Percentiles rank a stretch among this genome's conserved stretches.
Evolutionary conservation across 345 rosid genomes (phyloP).

Genomic region (Brassica incana): DNA sequence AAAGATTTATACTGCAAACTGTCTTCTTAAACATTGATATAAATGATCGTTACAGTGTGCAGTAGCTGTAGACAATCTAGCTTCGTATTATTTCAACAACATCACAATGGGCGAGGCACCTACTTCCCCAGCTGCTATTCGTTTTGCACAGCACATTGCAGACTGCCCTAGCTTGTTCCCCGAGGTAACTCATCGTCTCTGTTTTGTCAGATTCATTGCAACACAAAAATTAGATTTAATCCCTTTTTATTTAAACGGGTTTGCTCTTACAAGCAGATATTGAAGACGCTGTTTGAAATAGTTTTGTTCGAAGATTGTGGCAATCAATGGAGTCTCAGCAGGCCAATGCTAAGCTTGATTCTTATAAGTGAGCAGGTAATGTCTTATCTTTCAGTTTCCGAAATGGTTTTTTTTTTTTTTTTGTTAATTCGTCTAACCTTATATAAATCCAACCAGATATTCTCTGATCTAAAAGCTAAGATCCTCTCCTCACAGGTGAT

Average conservation of each 20-base stretch:
- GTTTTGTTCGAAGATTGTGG: slow-evolving; percentile 95
- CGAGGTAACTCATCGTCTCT: slow-evolving; percentile 56
- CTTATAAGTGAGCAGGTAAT: slow-evolving; percentile 86
- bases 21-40: not conserved
- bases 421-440: slow-evolving; percentile 16
- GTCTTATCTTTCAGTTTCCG: not conserved
- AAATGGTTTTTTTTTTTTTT: no score
- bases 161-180: slow-evolving; percentile 96
- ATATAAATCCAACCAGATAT: slow-evolving; percentile 57
- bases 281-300: slow-evolving; percentile 91
- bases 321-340: slow-evolving; percentile 98
- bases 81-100: slow-evolving; percentile 93
- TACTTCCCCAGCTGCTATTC: slow-evolving; percentile 65
- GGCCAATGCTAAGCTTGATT: slow-evolving; percentile 94
- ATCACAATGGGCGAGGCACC: slow-evolving; percentile 94
- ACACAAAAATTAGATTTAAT: not conserved
- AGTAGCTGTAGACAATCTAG: slow-evolving; percentile 91
- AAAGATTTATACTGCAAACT: not conserved
- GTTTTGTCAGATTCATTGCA: not conserved
- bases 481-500: slow-evolving; percentile 88
- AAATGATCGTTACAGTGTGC: slow-evolving; percentile 69
- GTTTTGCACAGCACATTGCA: slow-evolving; percentile 80
- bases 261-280: slow-evolving; percentile 56
- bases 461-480: slow-evolving; percentile 81
- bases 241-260: not conserved